Evolutionary conservation across 768 basidiomycete species (phyloP), one percentile per base, ranked within the genome.

Genomic region (Fomitopsis serialis): DNA sequence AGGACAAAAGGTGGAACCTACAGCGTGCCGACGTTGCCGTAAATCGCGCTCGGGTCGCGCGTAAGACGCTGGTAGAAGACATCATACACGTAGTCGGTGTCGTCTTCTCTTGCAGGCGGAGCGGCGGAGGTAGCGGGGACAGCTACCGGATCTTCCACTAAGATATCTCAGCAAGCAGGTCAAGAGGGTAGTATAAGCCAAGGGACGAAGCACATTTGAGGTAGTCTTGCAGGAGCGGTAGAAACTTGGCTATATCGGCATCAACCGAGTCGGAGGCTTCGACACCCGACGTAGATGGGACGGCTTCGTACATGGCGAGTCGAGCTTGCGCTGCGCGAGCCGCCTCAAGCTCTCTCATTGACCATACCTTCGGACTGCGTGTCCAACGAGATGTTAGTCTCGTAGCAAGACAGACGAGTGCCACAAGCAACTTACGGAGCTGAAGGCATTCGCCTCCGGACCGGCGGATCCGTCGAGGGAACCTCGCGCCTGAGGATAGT

Each of bases 81-180:
- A 61, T 92, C 89, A 81, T 85, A 91, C 22, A 92, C 89, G 58
- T 88, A 92, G 60, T 90, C 89, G 24, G 76, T 76, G 3, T 67
- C 65, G n/a, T 53, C 60, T 32, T 42, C 52, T 19, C 12, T 54
- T n/a, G 53, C 13, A 0, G 52, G 52, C 27, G 48, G 48, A 3
- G 23, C 55, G 24, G 25, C 19, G 6, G 47, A 21, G 25, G 50
- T 58, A 2, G 48, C 29, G 1, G 62, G 10, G 36, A n/a, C 34
- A 7, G 25, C 22, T 9, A 11, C 21, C 4, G 48, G 3, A 21
- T 40, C 48, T 10, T 40, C 36, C n/a, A 49, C 48, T 49, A 40
- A 4, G 3, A 40, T 24, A 19, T 22, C 12, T 49, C 34, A 45
- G 21, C 48, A 21, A 6, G 27, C 29, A 32, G 21, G 34, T 2